Evolutionary conservation across 352 stramenopile genomes (phyloP).

Genomic region (Pythium dissotocum): DNA sequence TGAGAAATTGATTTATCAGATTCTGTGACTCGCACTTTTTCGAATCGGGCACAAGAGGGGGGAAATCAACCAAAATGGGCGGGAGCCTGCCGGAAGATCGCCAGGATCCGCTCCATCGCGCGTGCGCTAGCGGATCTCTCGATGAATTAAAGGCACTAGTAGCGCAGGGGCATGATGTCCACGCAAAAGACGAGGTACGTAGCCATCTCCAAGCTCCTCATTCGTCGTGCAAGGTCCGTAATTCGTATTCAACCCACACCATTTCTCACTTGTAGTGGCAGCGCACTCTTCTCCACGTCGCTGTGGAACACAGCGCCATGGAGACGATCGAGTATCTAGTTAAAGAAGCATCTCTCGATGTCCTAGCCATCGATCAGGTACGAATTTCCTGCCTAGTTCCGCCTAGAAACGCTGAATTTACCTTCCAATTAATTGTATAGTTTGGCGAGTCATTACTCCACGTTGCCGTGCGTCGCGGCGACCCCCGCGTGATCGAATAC

Average conservation of each 20-base stretch:
- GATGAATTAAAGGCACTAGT: not conserved
- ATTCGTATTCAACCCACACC: not conserved
- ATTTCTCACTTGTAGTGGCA: not conserved
- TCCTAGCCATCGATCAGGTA: slow-evolving; percentile 12
- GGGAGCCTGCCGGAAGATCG: not conserved
- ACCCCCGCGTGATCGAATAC: slow-evolving; percentile 8
- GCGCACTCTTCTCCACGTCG: not conserved
- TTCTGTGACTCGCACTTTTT: not conserved
- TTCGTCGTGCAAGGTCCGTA: not conserved
- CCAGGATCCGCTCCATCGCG: not conserved
- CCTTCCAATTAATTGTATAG: not conserved
- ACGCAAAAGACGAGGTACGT: not conserved
- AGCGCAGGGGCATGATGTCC: not conserved
- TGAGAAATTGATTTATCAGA: not conserved
- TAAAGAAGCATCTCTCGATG: not conserved
- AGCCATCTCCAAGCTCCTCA: not conserved
- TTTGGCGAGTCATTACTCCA: slow-evolving; percentile 15
- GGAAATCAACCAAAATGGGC: not conserved
- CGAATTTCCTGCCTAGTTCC: not conserved
- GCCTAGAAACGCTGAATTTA: not conserved
- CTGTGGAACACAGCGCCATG: not conserved
- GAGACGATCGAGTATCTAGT: slow-evolving; percentile 4
- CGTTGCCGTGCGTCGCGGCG: slow-evolving; percentile 4
- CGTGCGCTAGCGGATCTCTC: not conserved
- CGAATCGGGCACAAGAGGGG: not conserved